phyloP scores from a whole-genome alignment of 768 basidiomycete species.

The Xanthoconium stramineum region DNA sequence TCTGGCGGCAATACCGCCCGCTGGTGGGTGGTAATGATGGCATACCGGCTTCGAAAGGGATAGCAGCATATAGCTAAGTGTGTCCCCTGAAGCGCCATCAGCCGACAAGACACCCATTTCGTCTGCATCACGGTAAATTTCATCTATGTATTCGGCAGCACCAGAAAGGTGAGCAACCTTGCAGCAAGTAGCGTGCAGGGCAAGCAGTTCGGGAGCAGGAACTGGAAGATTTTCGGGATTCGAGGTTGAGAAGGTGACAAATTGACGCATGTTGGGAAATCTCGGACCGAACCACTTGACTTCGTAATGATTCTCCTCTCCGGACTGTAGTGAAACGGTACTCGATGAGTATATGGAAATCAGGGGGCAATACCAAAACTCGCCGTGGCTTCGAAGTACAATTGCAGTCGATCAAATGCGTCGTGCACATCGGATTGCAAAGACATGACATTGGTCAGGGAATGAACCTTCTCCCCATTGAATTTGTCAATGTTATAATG shows the following conservation, averaged over 20 bases:
- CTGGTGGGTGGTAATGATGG: too few relatives aligned
- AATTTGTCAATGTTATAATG: background rate
- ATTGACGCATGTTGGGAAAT: background rate
- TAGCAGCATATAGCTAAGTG: background rate
- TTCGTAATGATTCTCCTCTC: slow-evolving; percentile 4
- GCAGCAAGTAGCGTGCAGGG: slow-evolving; percentile 22
- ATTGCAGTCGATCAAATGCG: background rate
- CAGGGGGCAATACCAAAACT: background rate
- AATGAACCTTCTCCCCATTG: slow-evolving; percentile 6
- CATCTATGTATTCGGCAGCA: slow-evolving; percentile 17
- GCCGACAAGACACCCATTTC: background rate
- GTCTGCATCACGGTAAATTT: slow-evolving; percentile 6
- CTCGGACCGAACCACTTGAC: background rate
- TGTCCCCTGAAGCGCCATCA: slow-evolving; percentile 1
- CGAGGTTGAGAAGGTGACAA: slow-evolving; percentile 1
- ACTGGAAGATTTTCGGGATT: slow-evolving; percentile 10
- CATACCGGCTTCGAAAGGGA: background rate
- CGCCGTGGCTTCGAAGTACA: slow-evolving; percentile 9
- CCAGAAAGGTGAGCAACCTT: slow-evolving; percentile 28
- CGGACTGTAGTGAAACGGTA: background rate
- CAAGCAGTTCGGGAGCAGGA: slow-evolving; percentile 11
- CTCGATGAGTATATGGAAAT: background rate
- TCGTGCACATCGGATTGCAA: background rate
- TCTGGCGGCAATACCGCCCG: too few relatives aligned
- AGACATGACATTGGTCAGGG: slow-evolving; percentile 7